Conservation (phyloP, 1,139 yeast species). For the Tardiomyces depauwii region DNA sequence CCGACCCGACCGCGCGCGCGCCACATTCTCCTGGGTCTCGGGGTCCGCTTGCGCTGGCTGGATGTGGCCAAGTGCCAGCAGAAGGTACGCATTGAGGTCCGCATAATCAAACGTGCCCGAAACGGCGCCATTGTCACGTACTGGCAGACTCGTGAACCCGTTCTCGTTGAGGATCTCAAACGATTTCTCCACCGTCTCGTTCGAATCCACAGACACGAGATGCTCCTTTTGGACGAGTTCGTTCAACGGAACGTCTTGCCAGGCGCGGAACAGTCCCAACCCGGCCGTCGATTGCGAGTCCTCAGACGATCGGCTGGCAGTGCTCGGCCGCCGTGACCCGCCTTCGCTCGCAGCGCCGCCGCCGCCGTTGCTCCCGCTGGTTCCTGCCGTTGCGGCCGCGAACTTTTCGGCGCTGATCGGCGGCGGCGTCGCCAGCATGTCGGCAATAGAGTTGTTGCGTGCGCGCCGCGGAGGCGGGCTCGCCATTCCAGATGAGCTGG, state of each 20-base stretch:
- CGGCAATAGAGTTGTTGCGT: slow-evolving; percentile 51
- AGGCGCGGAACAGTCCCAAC: slow-evolving; percentile 15
- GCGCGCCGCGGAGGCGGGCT: neutral
- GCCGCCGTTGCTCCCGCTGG: slow-evolving; percentile 10
- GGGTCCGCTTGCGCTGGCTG: slow-evolving; percentile 21
- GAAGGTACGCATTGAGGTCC: slow-evolving; percentile 75
- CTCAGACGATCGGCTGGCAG: neutral
- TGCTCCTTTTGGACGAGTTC: slow-evolving; percentile 75
- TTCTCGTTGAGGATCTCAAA: slow-evolving; percentile 63
- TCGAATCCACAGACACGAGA: slow-evolving; percentile 53
- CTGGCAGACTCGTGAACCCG: slow-evolving; percentile 79
- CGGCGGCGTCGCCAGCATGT: slow-evolving; percentile 75
- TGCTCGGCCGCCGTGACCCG: neutral
- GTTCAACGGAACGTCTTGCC: slow-evolving; percentile 61
- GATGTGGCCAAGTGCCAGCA: slow-evolving; percentile 62
- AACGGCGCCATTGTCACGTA: slow-evolving; percentile 36
- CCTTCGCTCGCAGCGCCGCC: slow-evolving; percentile 4
- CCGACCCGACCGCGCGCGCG: slow-evolving; percentile 26
- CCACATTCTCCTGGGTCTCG: slow-evolving; percentile 19
- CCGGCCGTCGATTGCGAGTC: neutral
- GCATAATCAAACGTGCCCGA: slow-evolving; percentile 81
- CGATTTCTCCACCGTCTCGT: slow-evolving; percentile 72
- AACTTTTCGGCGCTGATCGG: slow-evolving; percentile 32
- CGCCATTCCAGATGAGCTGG: neutral
- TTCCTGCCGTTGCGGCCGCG: slow-evolving; percentile 6